Conservation (phyloP, 768 basidiomycete species). For the Lactarius vividus region DNA sequence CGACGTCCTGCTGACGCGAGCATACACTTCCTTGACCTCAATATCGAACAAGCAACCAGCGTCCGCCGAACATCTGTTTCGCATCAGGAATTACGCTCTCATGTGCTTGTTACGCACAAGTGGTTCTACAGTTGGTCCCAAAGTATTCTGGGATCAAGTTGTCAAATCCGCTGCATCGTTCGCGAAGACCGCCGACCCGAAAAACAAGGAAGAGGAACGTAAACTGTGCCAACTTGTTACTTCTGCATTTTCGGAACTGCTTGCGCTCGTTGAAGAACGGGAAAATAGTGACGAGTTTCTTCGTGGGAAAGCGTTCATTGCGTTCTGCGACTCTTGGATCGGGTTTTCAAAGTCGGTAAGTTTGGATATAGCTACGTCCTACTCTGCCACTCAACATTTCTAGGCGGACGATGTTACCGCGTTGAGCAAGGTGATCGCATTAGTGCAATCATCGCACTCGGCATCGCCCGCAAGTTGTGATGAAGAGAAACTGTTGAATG, state of each 20-base stretch:
- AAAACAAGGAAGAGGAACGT: conserved; percentile 18
- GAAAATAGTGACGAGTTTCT: conserved; percentile 42
- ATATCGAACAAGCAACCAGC: conserved; percentile 21
- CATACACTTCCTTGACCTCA: conserved; percentile 52
- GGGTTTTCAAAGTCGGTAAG: conserved; percentile 62
- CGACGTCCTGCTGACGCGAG: conserved; percentile 57
- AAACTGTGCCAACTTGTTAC: conserved; percentile 36
- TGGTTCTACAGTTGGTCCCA: conserved; percentile 45
- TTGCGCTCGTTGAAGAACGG: conserved; percentile 41
- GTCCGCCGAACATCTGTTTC: conserved; percentile 34
- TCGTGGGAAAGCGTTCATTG: conserved; percentile 51
- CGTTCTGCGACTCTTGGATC: conserved; percentile 73
- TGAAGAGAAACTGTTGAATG: conserved; percentile 16
- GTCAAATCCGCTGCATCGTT: conserved; percentile 49
- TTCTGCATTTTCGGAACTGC: conserved; percentile 43
- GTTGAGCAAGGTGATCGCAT: conserved; percentile 15
- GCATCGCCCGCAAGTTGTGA: conserved; percentile 2
- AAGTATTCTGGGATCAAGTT: conserved; percentile 70
- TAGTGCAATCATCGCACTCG: conserved; percentile 18
- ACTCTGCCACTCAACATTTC: conserved; percentile 8
- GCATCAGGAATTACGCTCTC: conserved; percentile 45
- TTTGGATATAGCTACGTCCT: conserved; percentile 3
- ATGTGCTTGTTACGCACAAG: conserved; percentile 48
- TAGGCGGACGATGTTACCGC: conserved; percentile 47
- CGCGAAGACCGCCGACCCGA: conserved; percentile 28